Base-by-base conservation (phyloP, 2,329 filamentous ascomycete genomes). In the Podosphaera xanthii region DNA sequence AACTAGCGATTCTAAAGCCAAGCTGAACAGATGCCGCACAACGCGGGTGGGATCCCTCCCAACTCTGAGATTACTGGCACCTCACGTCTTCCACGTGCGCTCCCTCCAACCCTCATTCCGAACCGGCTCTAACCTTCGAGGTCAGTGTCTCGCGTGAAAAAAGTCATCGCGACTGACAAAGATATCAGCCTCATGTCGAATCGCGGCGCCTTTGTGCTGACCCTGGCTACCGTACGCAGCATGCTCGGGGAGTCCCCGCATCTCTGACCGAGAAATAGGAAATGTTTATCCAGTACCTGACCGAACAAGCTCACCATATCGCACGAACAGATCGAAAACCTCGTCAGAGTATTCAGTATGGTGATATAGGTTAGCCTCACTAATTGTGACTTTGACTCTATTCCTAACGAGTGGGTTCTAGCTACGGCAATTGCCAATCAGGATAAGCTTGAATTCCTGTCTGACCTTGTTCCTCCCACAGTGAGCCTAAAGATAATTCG, bases 401-500 rank as follows among this genome's bases (percentile, higher is more conserved):
- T 54, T 67, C 57, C 35, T 54, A 57, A 60, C 61, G 55, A 54
- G 58, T 58, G 59, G n/a, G 8, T 53, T 8, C 49, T 52, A 89
- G 88, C 90, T 65, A 86, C 81, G 67, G 91, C 92, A 35, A 84
- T 97, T 59, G 80, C 86, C 6, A 85, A 88, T 69, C 82, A 89
- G 62, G 92, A 97, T 71, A 94, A 94, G 70, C 83, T 98, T 58
- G 90, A 98, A 70, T 98, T 98, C 69, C 80, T 98, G 12, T 78
- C 86, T 62, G 92, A 98, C 71, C 81, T 94, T 34, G 86, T 96
- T 44, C 92, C 92, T 60, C 86, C 85, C 69, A 96, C 90, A 0
- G 80, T 83, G 4, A 82, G 87, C 14, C 94, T 82, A 74, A 87
- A 86, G 69, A 80, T 86, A 64, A 80, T 86, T 72, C 22, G 22